phyloP scores from a whole-genome alignment of 1,139 yeast genomes.

The Geotrichum macrosporum region DNA sequence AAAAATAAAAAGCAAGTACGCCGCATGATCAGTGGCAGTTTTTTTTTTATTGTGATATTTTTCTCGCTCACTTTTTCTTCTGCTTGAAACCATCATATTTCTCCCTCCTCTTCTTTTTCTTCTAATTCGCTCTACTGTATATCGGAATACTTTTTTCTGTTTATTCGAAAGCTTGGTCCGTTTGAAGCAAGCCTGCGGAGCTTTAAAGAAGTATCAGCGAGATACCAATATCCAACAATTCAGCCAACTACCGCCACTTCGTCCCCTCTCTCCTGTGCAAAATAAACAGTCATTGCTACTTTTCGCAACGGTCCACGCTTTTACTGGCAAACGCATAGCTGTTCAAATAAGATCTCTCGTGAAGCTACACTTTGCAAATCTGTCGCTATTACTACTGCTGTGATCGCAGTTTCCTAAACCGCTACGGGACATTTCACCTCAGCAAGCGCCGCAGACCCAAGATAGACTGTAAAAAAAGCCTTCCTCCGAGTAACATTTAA shows the following conservation, averaged over 20 bases:
- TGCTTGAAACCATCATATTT: not conserved
- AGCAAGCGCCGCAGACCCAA: constrained; percentile 3
- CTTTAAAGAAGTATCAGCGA: too few species aligned
- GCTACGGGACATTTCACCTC: not conserved
- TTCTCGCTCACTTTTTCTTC: not conserved
- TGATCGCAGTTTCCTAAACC: not conserved
- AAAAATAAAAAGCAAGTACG: constrained; percentile 8
- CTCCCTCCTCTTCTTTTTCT: not conserved
- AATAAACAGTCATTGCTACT: too few species aligned
- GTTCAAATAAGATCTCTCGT: not conserved
- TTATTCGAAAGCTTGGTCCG: not conserved
- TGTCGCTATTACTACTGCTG: not conserved
- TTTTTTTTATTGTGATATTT: constrained; percentile 1
- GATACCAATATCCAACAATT: too few species aligned
- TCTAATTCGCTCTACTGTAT: not conserved
- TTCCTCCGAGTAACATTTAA: not conserved
- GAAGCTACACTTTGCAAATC: not conserved
- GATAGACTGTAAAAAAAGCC: not conserved
- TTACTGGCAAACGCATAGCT: not conserved
- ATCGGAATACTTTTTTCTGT: not conserved
- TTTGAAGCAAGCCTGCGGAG: too few species aligned
- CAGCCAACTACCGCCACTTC: too few species aligned
- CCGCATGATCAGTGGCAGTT: constrained; percentile 15
- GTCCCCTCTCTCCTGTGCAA: too few species aligned
- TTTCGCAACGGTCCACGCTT: too few species aligned